Conservation (phyloP, 371 early-diverging fungal genomes). For the Thermomucor indicae-seudaticae region DNA sequence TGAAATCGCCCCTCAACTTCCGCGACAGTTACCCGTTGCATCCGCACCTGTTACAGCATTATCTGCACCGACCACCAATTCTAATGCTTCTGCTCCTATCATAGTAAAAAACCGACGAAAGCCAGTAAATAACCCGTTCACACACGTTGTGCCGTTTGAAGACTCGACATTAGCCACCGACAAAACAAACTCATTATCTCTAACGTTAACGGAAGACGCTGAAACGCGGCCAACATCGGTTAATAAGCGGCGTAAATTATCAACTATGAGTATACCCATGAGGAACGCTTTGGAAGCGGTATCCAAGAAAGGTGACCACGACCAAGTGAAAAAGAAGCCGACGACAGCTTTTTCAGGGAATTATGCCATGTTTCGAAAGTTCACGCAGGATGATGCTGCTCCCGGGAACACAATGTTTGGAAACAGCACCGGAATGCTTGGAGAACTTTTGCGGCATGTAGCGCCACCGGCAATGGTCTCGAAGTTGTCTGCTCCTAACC, state of each 20-base stretch:
- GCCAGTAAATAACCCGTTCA: constrained; percentile 50
- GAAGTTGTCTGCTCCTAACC: constrained; percentile 38
- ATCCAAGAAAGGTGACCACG: constrained; percentile 10
- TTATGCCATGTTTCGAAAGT: constrained; percentile 23
- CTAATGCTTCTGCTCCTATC: constrained; percentile 21
- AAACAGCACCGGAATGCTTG: constrained; percentile 25
- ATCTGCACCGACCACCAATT: background rate
- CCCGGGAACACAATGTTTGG: constrained; percentile 40
- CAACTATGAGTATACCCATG: constrained; percentile 11
- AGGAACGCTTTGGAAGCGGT: constrained; percentile 19
- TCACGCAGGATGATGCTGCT: constrained; percentile 36
- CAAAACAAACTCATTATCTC: constrained; percentile 1
- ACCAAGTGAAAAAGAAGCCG: constrained; percentile 8
- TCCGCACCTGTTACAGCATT: constrained; percentile 3
- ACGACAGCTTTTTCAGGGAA: constrained; percentile 23
- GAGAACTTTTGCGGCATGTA: constrained; percentile 24
- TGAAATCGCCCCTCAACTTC: constrained; percentile 3
- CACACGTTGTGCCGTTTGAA: constrained; percentile 45
- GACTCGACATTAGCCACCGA: constrained; percentile 41
- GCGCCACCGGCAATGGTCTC: constrained; percentile 37
- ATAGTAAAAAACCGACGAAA: constrained; percentile 36
- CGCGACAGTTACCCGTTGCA: constrained; percentile 6
- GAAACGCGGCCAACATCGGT: constrained; percentile 1
- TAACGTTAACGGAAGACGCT: constrained; percentile 1
- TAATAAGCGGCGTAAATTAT: constrained; percentile 7